Evolutionary conservation across 257 asterid species (phyloP).

Genomic region (Salvia miltiorrhiza): DNA sequence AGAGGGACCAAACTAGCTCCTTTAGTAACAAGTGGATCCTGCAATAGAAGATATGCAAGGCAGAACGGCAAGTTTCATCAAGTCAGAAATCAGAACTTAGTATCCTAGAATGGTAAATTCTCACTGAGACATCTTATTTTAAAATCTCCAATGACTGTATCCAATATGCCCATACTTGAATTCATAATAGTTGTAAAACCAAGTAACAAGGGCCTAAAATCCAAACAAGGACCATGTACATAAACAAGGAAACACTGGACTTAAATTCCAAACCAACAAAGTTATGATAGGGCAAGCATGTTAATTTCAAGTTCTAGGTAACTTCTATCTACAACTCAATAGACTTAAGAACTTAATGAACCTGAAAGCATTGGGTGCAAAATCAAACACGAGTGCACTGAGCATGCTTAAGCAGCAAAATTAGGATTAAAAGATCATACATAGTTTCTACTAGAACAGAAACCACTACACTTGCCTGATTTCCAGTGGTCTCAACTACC

Average conservation of each 20-base stretch:
- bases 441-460: slow-evolving; percentile 4
- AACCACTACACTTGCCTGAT: slow-evolving; percentile 51
- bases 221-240: not conserved
- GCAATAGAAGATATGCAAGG: slow-evolving; percentile 18
- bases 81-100: not conserved
- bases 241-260: not conserved
- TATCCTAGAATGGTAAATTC: not conserved
- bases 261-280: not conserved
- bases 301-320: not conserved
- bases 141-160: no score
- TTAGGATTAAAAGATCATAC: not conserved
- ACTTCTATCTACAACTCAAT: not conserved
- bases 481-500: slow-evolving; percentile 70
- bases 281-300: not conserved
- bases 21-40: slow-evolving; percentile 78
- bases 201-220: not conserved
- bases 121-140: not conserved
- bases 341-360: not conserved
- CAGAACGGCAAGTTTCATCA: not conserved
- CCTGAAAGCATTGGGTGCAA: not conserved
- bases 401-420: not conserved
- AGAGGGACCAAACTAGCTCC: slow-evolving; percentile 71
- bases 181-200: not conserved
- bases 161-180: not conserved
- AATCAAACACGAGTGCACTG: not conserved